phyloP scores from a whole-genome alignment of 2,329 filamentous ascomycete genomes.

The Fusarium sp. region DNA sequence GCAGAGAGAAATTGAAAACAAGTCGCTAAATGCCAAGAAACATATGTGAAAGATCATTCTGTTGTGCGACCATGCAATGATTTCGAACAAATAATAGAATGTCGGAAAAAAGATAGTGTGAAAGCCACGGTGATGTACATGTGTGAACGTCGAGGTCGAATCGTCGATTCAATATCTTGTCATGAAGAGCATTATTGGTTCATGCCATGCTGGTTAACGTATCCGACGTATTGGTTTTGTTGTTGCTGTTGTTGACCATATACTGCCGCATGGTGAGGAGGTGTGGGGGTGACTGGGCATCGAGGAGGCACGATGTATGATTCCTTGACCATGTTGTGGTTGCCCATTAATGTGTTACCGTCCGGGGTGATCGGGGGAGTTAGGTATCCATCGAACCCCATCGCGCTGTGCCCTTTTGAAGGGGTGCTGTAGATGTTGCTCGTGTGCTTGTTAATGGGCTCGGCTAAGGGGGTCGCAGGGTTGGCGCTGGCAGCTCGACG shows the following conservation, averaged over 20 bases:
- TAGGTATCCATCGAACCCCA: slow-evolving; percentile 79
- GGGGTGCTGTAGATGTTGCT: slow-evolving; percentile 78
- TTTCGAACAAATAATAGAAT: slow-evolving; percentile 49
- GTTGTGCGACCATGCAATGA: slow-evolving; percentile 48
- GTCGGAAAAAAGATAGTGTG: slow-evolving; percentile 37
- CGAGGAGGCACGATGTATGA: slow-evolving; percentile 62
- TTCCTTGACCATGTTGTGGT: slow-evolving; percentile 60
- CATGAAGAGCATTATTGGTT: slow-evolving; percentile 55
- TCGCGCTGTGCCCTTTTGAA: slow-evolving; percentile 76
- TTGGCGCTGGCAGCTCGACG: slow-evolving; percentile 55
- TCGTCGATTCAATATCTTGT: slow-evolving; percentile 23
- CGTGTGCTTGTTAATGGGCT: slow-evolving; percentile 64
- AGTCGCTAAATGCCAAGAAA: slow-evolving; percentile 62
- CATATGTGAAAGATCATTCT: slow-evolving; percentile 51
- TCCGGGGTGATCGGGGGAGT: slow-evolving; percentile 90
- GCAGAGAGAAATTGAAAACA: slow-evolving; percentile 50
- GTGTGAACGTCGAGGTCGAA: slow-evolving; percentile 16
- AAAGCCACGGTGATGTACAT: slow-evolving; percentile 22
- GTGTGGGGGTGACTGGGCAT: slow-evolving; percentile 73
- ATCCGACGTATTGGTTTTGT: slow-evolving; percentile 52
- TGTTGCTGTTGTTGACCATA: slow-evolving; percentile 50
- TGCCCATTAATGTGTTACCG: slow-evolving; percentile 65
- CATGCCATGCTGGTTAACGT: slow-evolving; percentile 58
- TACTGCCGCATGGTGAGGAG: slow-evolving; percentile 55
- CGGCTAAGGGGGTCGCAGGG: slow-evolving; percentile 71